Conservation (phyloP, 495 filamentous ascomycete genomes). For the Neurospora sublineolata region DNA sequence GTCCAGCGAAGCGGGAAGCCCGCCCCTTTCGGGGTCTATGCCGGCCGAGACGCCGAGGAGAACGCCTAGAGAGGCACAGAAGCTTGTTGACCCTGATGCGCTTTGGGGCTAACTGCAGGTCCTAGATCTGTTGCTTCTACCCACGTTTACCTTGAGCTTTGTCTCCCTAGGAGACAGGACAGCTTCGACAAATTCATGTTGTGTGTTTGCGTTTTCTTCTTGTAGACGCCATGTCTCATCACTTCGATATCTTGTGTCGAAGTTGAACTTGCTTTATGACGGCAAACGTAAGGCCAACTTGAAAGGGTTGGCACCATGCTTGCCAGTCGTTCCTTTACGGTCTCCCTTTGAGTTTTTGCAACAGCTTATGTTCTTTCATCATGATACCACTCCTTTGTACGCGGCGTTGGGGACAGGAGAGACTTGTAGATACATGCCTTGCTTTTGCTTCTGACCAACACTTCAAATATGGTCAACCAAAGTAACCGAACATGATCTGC, state of each 20-base stretch:
- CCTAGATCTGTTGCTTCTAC: neutral
- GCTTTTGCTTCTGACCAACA: neutral
- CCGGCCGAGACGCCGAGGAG: neutral
- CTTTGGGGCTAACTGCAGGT: conserved; percentile 6
- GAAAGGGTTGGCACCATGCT: neutral
- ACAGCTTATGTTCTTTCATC: neutral
- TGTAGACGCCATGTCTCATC: neutral
- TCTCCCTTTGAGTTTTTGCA: neutral
- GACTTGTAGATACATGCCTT: neutral
- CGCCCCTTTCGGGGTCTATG: neutral
- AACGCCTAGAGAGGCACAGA: neutral
- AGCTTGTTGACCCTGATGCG: conserved; percentile 10
- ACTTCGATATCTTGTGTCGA: neutral
- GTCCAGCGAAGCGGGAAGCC: neutral
- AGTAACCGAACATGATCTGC: neutral
- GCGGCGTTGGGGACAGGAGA: neutral
- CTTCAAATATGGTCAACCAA: neutral
- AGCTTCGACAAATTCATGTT: neutral
- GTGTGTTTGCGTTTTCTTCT: neutral
- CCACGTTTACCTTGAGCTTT: neutral
- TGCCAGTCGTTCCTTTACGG: neutral
- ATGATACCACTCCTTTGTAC: neutral
- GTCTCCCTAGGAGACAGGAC: neutral
- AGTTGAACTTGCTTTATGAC: neutral
- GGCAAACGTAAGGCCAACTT: neutral